Evolutionary conservation across 1,139 yeast species (phyloP), one percentile per base, ranked within the genome.

Genomic region (Candida sojae): DNA sequence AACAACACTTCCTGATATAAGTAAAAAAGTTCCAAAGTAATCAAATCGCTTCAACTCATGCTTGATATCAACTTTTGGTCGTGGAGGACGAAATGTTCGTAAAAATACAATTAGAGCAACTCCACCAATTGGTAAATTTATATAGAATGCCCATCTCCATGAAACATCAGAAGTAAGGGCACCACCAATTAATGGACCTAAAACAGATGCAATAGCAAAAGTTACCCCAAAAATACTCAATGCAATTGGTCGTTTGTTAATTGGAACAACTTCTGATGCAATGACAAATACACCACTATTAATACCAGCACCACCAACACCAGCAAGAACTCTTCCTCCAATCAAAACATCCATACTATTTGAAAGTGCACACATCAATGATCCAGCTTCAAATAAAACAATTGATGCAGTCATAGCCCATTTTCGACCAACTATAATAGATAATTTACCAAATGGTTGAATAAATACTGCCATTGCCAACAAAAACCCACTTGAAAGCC

Each of bases 81-180:
- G 54, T n/a, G 76, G 76, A 3, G 75, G 75, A 42, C 68, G 61
- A 54, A 69, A 71, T 0, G 66, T 57, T 34, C 57, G 58, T 25
- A 57, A 45, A 43, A 71, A 65, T 28, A 66, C 56, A 1, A 51
- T 58, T 33, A 58, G 44, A 1, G 75, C 73, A 28, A 66, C 47
- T 1, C 67, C 75, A 10, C 76, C 76, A 53, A 71, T 59, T 10
- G 76, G 76, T 50, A 71, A 66, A 48, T 71, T 71, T 8, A 87
- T 76, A 63, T 83, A 87, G 63, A 86, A 87, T 54, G 88, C 82
- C 92, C 92, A 86, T 64, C 93, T 75, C 93, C 93, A 87, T 10
- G 54, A 52, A 25, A 64, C 66, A 49, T 69, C 66, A 25, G 68
- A 59, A 5, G 79, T 72, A 49, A 81, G 76, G 0, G 77, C 82